Evolutionary conservation across 495 filamentous ascomycete genomes (phyloP), one percentile per base, ranked within the genome.

Genomic region (Penicilliopsis zonata): DNA sequence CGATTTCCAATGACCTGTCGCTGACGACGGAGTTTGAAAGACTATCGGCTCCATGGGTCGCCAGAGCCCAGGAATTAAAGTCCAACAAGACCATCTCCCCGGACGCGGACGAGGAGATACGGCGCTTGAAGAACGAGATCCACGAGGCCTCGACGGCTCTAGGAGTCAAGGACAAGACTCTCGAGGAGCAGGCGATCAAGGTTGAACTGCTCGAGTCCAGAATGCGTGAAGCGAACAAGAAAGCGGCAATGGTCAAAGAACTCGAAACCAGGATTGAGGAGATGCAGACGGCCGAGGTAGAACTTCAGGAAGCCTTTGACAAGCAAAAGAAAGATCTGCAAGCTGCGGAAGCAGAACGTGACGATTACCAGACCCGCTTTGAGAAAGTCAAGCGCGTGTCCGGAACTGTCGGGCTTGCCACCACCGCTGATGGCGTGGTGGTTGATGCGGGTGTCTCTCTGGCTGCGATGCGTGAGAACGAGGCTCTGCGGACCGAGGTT

Each of bases 81-180:
- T 72, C 70, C 9, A 79, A 79, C 35, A 88, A 85, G 53, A 74
- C 69, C 2, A 69, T 79, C n/a, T 76, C 80, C 2, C 63, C 81
- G 6, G 83, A 92, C 40, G 77, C 78, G 5, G 86, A 94, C 43
- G 74, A 84, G 37, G 78, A 87, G 44, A 69, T 86, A 26, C 73
- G 71, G 8, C 72, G 74, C 12, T 59, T 93, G 20, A 80, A 77
- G 44, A 80, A 85, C 26, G 79, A 88, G 34, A 77, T 63, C 49
- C 74, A 80, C 74, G 46, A 76, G 43, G 50, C 62, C 13, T 55
- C 61, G 8, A 47, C 70, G 63, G 43, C 75, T 74, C 43, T 85
- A 7, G 71, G 74, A 2, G 80, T 94, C 38, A 92, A 93, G 53
- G 88, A 94, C 46, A 90, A 95, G 55, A 82, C 84, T 4, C 78